A percentile compares a stretch with the other conserved stretches of the same genome.
These are phyloP conservation scores for Stipa capillata DNA, from an alignment of 176 grass and related monocot species.

Conservation along the genomic window DNA sequence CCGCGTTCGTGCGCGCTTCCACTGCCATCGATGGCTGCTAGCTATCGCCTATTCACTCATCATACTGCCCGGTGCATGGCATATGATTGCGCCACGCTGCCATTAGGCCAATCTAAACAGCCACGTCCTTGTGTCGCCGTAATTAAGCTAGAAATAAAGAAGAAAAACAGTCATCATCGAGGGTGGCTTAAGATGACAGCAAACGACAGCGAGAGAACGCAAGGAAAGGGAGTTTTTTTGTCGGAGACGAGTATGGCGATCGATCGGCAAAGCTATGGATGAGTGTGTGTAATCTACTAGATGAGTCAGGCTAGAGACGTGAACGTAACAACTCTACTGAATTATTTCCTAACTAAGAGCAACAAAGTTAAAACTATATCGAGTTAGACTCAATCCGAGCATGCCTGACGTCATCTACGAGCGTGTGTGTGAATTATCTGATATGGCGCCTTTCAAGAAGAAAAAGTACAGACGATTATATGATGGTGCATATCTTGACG, in stretches of 20 bases:
- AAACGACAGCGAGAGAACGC: neutral
- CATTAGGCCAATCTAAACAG: neutral
- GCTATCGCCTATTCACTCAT: neutral
- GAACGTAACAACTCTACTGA: neutral
- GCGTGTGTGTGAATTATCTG: too few relatives aligned
- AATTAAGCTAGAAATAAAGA: neutral
- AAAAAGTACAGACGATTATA: neutral
- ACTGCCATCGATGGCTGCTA: neutral
- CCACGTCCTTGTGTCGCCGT: neutral
- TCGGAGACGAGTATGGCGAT: neutral
- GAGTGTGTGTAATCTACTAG: too few relatives aligned
- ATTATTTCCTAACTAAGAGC: neutral
- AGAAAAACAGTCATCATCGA: neutral
- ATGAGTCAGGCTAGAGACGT: neutral
- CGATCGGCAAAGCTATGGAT: neutral
- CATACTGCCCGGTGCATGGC: neutral
- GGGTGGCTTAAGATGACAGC: conserved; percentile 25
- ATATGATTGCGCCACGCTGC: conserved; percentile 25
- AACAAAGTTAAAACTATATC: neutral
- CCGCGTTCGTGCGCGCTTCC: neutral
- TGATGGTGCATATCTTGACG: neutral
- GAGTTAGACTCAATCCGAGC: neutral
- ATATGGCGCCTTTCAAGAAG: too few relatives aligned
- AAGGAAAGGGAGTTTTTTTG: neutral
- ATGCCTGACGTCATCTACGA: neutral